Evolutionary conservation across 169 alveolate species (phyloP).

Genomic region (Plasmodium blacklocki): DNA sequence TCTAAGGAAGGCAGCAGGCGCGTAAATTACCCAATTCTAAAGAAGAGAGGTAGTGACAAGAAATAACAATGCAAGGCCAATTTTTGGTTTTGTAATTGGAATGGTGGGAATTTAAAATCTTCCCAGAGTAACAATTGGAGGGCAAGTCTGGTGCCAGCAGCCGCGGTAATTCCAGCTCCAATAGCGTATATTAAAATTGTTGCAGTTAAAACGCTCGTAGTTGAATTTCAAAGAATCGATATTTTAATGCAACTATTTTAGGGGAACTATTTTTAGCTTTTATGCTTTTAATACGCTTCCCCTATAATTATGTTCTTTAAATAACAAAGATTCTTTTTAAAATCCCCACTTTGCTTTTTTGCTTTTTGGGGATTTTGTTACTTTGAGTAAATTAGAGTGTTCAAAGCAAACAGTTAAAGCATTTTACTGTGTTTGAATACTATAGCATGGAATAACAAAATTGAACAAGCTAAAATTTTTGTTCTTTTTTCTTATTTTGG

Average conservation of each 20-base stretch:
- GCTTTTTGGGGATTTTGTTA: slow-evolving; percentile 40
- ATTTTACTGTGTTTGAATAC: slow-evolving; percentile 82
- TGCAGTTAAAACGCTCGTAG: slow-evolving; percentile 94
- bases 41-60: slow-evolving; percentile 96
- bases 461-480: slow-evolving; percentile 78
- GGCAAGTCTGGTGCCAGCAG: slow-evolving; percentile 97
- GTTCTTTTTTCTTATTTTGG: slow-evolving; percentile 75
- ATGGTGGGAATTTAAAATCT: slow-evolving; percentile 91
- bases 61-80: slow-evolving; percentile 91
- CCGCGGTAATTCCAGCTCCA: slow-evolving; percentile 96
- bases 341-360: background rate
- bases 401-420: slow-evolving; percentile 90
- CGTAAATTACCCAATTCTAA: slow-evolving; percentile 95
- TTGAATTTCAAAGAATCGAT: slow-evolving; percentile 78
- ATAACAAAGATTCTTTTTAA: slow-evolving; percentile 38
- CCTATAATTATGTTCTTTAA: background rate
- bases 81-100: slow-evolving; percentile 89
- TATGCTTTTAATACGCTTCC: background rate
- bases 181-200: slow-evolving; percentile 93
- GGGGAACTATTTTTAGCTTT: background rate
- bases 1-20: slow-evolving; percentile 98
- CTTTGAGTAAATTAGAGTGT: slow-evolving; percentile 92
- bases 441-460: slow-evolving; percentile 87
- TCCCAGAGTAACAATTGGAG: slow-evolving; percentile 88
- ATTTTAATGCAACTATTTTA: background rate